Evolutionary conservation across 192 early-diverging fungal species (phyloP).

Genomic region (Spizellomyces sp.): DNA sequence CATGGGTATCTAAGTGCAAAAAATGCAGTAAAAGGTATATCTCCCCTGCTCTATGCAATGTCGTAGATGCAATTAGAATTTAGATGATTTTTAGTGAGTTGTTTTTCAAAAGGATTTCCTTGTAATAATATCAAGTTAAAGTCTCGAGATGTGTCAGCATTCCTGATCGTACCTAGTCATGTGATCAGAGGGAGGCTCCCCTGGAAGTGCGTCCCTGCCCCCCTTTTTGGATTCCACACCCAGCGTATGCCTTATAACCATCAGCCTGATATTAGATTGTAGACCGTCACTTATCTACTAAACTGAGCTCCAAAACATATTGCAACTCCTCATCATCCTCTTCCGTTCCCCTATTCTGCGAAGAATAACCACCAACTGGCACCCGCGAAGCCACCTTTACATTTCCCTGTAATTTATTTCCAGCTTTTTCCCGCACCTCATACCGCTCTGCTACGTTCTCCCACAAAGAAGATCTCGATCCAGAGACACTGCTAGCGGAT

Average conservation of each 20-base stretch:
- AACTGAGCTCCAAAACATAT: conserved; percentile 32
- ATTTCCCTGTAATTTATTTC: neutral
- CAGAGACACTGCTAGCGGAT: neutral
- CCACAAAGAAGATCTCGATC: neutral
- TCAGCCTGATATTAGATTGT: neutral
- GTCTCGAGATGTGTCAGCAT: too few species aligned
- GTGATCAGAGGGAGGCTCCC: too few species aligned
- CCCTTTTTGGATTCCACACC: too few species aligned
- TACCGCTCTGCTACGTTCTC: neutral
- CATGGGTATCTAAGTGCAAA: neutral
- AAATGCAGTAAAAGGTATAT: too few species aligned
- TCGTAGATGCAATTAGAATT: too few species aligned
- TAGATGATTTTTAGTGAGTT: too few species aligned
- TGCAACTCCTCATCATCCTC: conserved; percentile 34
- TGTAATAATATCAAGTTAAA: too few species aligned
- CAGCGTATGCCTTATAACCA: too few species aligned
- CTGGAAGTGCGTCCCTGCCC: too few species aligned
- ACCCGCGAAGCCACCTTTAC: neutral
- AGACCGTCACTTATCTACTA: conserved; percentile 20
- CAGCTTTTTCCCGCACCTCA: neutral
- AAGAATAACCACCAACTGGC: neutral
- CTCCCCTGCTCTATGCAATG: too few species aligned
- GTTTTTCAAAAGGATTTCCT: too few species aligned
- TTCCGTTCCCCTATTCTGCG: conserved; percentile 3
- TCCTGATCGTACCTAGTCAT: too few species aligned